Evolutionary conservation across 1,284 basidiomycete species (phyloP).

Genomic region (Boletellus deceptivus): DNA sequence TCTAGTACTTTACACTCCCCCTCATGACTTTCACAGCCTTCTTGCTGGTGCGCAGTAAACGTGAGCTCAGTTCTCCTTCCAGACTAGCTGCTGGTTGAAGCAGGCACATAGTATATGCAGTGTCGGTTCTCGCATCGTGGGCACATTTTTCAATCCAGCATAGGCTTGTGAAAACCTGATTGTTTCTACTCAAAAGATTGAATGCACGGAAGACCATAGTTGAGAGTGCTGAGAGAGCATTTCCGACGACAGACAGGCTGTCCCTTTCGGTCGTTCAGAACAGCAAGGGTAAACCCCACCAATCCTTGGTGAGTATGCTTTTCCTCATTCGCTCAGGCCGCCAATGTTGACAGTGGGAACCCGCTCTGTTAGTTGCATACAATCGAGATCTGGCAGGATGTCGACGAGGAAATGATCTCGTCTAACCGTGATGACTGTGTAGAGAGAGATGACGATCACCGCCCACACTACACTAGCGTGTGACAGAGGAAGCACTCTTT

Average conservation of each 20-base stretch:
- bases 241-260: not conserved
- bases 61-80: not conserved
- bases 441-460: no score
- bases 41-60: constrained; percentile 3
- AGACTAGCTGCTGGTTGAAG: not conserved
- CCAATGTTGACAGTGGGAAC: no score
- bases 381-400: not conserved
- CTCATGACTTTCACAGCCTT: constrained; percentile 3
- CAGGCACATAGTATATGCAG: not conserved
- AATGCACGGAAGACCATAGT: constrained; percentile 2
- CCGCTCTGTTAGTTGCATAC: no score
- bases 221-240: not conserved
- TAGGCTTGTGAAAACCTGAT: not conserved
- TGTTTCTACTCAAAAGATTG: not conserved
- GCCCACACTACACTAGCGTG: no score
- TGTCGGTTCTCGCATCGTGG: constrained; percentile 13
- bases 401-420: not conserved
- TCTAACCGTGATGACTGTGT: not conserved
- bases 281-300: no score
- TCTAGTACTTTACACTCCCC: not conserved
- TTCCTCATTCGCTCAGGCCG: no score
- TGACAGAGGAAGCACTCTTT: no score
- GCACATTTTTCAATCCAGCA: not conserved
- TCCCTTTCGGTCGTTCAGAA: not conserved
- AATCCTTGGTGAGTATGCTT: not conserved